A percentile compares a stretch with the other conserved stretches of the same genome.
phyloP scores from a whole-genome alignment of 768 basidiomycete species.

The Solioccasus polychromus region DNA sequence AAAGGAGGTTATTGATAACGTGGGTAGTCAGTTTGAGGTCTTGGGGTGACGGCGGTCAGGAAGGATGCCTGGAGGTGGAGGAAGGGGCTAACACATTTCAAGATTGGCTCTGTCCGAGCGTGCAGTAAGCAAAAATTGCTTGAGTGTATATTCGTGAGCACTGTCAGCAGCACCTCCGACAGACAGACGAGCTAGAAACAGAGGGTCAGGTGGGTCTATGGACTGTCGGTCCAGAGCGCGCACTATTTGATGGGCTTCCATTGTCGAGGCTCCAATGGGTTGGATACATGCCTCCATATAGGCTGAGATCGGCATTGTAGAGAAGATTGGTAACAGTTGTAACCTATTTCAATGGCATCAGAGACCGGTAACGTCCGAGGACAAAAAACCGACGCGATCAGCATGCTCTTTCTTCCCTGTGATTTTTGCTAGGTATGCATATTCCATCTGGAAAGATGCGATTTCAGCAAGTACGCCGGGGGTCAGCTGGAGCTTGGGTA shows the following conservation, averaged over 20 bases:
- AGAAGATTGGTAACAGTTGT: conserved; percentile 47
- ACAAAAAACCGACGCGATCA: conserved; percentile 42
- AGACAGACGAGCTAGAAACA: conserved; percentile 34
- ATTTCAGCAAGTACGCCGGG: conserved; percentile 68
- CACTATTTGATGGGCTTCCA: conserved; percentile 47
- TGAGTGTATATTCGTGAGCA: conserved; percentile 74
- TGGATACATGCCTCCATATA: conserved; percentile 62
- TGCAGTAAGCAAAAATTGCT: conserved; percentile 65
- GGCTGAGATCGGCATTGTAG: conserved; percentile 40
- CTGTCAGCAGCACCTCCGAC: conserved; percentile 69
- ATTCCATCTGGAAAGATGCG: conserved; percentile 77
- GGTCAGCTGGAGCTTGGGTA: background rate
- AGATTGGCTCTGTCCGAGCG: conserved; percentile 57
- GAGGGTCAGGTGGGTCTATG: no score
- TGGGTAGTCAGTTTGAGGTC: conserved; percentile 60
- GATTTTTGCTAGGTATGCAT: conserved; percentile 76
- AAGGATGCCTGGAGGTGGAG: no score
- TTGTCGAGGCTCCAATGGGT: conserved; percentile 49
- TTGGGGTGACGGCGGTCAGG: no score
- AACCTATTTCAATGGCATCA: conserved; percentile 35
- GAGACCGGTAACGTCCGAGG: background rate
- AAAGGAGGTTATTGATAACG: conserved; percentile 52
- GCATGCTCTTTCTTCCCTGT: conserved; percentile 69
- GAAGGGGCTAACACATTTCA: conserved; percentile 57
- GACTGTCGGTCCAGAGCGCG: no score